Percentiles rank a stretch among this genome's conserved stretches.
phyloP scores from a whole-genome alignment of 1,284 basidiomycete species.

The Phlebopus sp. region DNA sequence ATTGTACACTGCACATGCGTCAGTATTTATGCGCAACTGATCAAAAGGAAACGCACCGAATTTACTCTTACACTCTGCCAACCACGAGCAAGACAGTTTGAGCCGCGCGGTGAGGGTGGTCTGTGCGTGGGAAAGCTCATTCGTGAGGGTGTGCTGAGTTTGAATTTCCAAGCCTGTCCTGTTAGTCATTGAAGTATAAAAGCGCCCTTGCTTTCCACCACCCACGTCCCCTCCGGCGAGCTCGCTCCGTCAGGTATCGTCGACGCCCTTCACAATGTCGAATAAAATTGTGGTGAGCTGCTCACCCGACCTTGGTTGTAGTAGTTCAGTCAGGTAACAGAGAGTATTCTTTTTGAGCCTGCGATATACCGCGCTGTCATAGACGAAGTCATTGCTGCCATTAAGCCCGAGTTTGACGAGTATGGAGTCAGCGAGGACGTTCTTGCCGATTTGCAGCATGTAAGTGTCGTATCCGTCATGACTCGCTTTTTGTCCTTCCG shows the following conservation, averaged over 20 bases:
- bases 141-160: slow-evolving; percentile 37
- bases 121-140: slow-evolving; percentile 46
- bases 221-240: slow-evolving; percentile 34
- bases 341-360: slow-evolving; percentile 67
- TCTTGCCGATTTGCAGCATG: slow-evolving; percentile 82
- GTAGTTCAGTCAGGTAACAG: slow-evolving; percentile 58
- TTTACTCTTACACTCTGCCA: no score
- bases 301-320: slow-evolving; percentile 58
- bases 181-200: slow-evolving; percentile 49
- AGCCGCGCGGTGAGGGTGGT: no score
- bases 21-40: no score
- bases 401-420: slow-evolving; percentile 95
- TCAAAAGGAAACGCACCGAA: no score
- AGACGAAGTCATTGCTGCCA: slow-evolving; percentile 89
- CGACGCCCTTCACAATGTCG: slow-evolving; percentile 54
- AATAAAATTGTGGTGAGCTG: slow-evolving; percentile 91
- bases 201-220: slow-evolving; percentile 36
- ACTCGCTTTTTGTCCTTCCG: slow-evolving; percentile 7
- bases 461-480: slow-evolving; percentile 46
- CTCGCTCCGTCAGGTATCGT: slow-evolving; percentile 36
- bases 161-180: slow-evolving; percentile 37
- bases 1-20: no score
- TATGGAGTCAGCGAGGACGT: slow-evolving; percentile 94
- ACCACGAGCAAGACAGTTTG: no score
- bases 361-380: slow-evolving; percentile 90